Base-by-base conservation (phyloP, 139 green algal genomes). In the Asterochloris erici region DNA sequence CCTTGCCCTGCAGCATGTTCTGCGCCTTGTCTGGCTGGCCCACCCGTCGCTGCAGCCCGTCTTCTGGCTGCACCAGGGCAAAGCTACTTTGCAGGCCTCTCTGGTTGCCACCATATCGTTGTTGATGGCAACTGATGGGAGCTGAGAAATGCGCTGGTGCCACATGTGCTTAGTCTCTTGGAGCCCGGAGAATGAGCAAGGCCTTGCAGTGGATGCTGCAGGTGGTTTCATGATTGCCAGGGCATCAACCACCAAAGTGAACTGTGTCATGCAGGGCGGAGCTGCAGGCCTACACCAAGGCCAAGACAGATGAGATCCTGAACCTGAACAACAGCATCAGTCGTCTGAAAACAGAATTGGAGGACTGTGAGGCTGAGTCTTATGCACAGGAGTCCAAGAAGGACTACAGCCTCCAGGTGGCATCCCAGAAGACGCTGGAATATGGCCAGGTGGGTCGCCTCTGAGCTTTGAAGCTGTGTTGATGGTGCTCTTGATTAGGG, bases 271-370 rank as follows among this genome's bases (percentile, higher is more conserved):
- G 70, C 80, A 87, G 89, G 24, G 84, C 83, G 28, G 89, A 92
- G 86, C 88, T 93, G 85, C 83, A 90, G 26, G 82, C 70, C 10
- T 91, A 92, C 79, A 85, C 79, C 61, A 95, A 95, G 86, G 81
- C 86, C 60, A 95, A 93, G 83, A 93, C 88, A 21, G 90, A 96
- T 63, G 91, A 96, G 82, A 93, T 96, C 62, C 84, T 98, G 75
- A 91, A 91, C 74, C 88, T 96, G 13, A 97, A 97, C 90, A 98
- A 97, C 89, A 85, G 83, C 47, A 85, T 97, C 14, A 85, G 89
- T 0, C 78, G 87, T 29, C 85, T 96, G 77, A 97, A 97, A 87
- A 96, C 94, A 86, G 87, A 95, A 83, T 83, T 97, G 71, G 94
- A 98, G 84, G 71, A 47, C 29, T 88, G 88, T 28, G 86, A 95